Percentiles rank a stretch among this genome's conserved stretches.
Conservation (phyloP, 2,329 filamentous ascomycete genomes). For the Fusarium sp. region DNA sequence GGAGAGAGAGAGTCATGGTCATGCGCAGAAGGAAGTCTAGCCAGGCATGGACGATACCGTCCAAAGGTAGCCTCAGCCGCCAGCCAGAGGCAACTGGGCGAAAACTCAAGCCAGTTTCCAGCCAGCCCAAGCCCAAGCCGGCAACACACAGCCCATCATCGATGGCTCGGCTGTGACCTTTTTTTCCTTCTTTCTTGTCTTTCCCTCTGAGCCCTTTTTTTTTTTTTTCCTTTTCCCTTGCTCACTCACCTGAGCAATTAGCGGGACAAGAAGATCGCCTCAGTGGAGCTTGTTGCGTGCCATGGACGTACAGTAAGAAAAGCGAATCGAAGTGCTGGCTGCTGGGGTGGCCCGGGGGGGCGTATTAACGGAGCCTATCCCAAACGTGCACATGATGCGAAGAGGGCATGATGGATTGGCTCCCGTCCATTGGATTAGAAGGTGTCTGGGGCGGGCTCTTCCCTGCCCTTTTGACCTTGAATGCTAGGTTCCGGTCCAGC, state of each 20-base stretch:
- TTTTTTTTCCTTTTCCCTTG: neutral
- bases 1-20: constrained; percentile 20
- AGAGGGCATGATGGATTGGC: constrained; percentile 16
- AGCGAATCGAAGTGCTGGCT: neutral
- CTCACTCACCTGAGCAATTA: constrained; percentile 9
- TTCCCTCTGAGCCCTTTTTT: neutral
- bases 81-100: neutral
- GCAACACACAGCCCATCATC: constrained; percentile 23
- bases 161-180: constrained; percentile 8
- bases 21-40: constrained; percentile 33
- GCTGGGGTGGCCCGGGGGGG: neutral
- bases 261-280: constrained; percentile 11
- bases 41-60: constrained; percentile 15
- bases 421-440: constrained; percentile 10
- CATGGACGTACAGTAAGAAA: neutral
- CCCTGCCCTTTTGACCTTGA: constrained; percentile 8
- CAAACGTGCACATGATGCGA: constrained; percentile 24
- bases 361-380: neutral
- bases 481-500: constrained; percentile 3
- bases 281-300: constrained; percentile 9
- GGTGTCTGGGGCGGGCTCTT: constrained; percentile 5
- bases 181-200: neutral
- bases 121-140: constrained; percentile 29
- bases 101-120: constrained; percentile 12
- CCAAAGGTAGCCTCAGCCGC: constrained; percentile 12